Evolutionary conservation across 164 flowering plant species (phyloP).

Genomic region (Chloranthus sessilifolius): DNA sequence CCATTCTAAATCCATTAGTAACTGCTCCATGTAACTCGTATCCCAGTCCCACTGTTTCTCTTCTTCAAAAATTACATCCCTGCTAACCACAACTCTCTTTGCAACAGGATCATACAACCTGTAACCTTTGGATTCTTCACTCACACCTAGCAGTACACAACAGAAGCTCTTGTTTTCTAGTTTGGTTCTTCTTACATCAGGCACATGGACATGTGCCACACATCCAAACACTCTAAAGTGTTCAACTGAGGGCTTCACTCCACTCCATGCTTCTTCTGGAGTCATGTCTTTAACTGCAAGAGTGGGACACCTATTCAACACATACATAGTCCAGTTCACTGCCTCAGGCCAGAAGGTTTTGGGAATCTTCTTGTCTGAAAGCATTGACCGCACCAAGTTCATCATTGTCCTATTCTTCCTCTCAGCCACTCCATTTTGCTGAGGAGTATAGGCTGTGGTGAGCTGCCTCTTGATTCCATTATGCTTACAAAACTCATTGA

Average conservation of each 20-base stretch:
- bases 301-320: neutral
- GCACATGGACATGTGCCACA: no score
- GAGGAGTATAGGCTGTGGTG: neutral
- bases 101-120: neutral
- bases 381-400: neutral
- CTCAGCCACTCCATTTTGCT: conserved; percentile 3
- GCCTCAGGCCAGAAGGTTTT: neutral
- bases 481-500: neutral
- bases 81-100: neutral
- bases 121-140: no score
- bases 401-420: no score
- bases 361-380: neutral
- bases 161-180: no score
- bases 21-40: no score
- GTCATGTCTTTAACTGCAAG: neutral
- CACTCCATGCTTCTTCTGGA: no score
- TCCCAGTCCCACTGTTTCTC: no score
- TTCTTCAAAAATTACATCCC: neutral
- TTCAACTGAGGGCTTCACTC: conserved; percentile 1
- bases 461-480: neutral
- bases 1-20: no score
- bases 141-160: no score
- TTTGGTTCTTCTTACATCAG: no score
- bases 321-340: no score
- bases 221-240: no score